Evolutionary conservation across 768 basidiomycete species (phyloP).

Genomic region (Hygrocybe coccinea): DNA sequence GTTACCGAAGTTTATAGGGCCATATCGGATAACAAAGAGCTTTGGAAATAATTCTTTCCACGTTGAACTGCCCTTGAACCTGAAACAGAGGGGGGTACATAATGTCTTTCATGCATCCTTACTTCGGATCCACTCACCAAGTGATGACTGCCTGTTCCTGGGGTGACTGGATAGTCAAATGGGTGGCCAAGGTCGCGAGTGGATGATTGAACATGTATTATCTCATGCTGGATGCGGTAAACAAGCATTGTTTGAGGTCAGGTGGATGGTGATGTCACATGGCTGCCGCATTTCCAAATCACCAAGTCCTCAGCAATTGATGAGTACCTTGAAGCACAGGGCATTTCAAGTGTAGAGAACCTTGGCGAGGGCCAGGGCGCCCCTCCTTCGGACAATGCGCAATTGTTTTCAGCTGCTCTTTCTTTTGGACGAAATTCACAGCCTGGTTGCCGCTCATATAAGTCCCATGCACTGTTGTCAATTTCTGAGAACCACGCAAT

Average conservation of each 20-base stretch:
- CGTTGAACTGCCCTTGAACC: constrained; percentile 8
- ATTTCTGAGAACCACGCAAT: not conserved
- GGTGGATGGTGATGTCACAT: constrained; percentile 33
- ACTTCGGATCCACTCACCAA: constrained; percentile 22
- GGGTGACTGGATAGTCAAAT: constrained; percentile 15
- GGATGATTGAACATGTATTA: constrained; percentile 23
- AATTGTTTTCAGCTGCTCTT: not conserved
- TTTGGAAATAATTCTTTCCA: constrained; percentile 7
- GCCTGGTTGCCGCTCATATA: not conserved
- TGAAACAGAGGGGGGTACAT: constrained; percentile 11
- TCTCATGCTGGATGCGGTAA: constrained; percentile 23
- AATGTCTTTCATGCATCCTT: constrained; percentile 32
- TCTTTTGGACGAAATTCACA: not conserved
- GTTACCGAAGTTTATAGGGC: constrained; percentile 26
- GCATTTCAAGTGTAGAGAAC: not conserved
- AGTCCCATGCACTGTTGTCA: not conserved
- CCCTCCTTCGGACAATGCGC: not conserved
- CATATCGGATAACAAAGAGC: constrained; percentile 15
- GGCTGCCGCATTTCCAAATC: constrained; percentile 27
- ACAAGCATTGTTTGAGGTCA: constrained; percentile 27
- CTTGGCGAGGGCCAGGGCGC: not conserved
- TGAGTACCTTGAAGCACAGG: constrained; percentile 4
- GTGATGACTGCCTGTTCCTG: constrained; percentile 31
- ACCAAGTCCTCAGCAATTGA: not conserved
- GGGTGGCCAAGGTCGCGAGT: constrained; percentile 8